Evolutionary conservation across 768 basidiomycete species (phyloP), one percentile per base, ranked within the genome.

Genomic region (Naganishia vaughanmartiniae): DNA sequence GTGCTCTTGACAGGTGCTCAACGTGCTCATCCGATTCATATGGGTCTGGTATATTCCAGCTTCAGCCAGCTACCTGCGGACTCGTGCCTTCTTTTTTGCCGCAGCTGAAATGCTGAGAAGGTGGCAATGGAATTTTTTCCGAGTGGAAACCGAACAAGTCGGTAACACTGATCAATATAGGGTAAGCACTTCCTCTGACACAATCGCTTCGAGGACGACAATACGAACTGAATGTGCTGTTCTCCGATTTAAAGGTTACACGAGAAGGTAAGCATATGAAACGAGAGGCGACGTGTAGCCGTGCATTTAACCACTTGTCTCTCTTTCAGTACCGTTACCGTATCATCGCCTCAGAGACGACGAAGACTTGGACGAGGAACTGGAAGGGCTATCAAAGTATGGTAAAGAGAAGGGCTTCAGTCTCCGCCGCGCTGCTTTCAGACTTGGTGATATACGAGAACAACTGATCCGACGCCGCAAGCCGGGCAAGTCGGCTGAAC

Each of bases 151-250:
- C 81, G 93, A 96, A 82, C 93, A 96, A 73, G 82, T 94, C 31
- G 90, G 91, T 84, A 96, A 96, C 79, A 87, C 90, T 80, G 91
- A 92, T 84, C 92, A 93, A 75, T 95, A 92, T 79, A 91, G 93
- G 28, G 79, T 63, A 15, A 63, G 60, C 39, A 21, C 3, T 26
- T 1, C 4, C 14, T 6, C 24, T 51, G 14, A n/a, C 21, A n/a
- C 48, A 51, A n/a, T 51, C 12, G 21, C 5, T 6, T n/a, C 6
- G 21, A 12, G 12, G 24, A 51, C 24, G 48, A 51, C n/a, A 12
- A 51, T 51, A 42, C 24, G 48, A 24, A 26, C 48, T 51, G 48
- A 51, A 51, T 24, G 17, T 26, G 6, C 24, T 51, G 4, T 51
- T 12, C 4, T 24, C 24, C 48, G 1, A 26, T 7, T 51, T 15